Conservation (phyloP, 805 yeast genomes). For the Cyberlindnera maclurae region DNA sequence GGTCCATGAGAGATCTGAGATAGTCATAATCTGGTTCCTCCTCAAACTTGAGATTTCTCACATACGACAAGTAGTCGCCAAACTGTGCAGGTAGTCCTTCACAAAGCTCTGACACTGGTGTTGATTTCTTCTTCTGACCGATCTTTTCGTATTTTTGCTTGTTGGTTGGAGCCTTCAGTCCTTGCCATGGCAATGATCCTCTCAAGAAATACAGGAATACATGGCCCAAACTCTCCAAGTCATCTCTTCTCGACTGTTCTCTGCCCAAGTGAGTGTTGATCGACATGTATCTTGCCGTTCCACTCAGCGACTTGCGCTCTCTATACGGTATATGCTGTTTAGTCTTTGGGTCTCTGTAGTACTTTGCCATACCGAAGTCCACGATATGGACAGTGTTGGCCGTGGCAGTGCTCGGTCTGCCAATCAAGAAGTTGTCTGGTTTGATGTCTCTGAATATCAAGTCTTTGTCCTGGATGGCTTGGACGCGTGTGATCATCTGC, state of each 20-base stretch:
- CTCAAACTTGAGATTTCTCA: slow-evolving; percentile 84
- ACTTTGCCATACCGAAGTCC: slow-evolving; percentile 98
- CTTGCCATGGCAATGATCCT: slow-evolving; percentile 98
- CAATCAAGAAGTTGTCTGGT: slow-evolving; percentile 94
- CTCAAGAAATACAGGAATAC: slow-evolving; percentile 91
- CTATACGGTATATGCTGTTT: slow-evolving; percentile 94
- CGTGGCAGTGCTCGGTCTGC: slow-evolving; percentile 76
- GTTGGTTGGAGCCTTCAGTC: slow-evolving; percentile 95
- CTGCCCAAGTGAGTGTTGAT: slow-evolving; percentile 96
- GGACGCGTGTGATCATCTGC: slow-evolving; percentile 87
- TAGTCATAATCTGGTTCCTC: slow-evolving; percentile 93
- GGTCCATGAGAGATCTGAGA: slow-evolving; percentile 67
- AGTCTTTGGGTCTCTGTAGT: slow-evolving; percentile 93
- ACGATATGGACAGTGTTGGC: slow-evolving; percentile 84
- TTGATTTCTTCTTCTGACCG: slow-evolving; percentile 91
- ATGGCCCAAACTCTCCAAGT: slow-evolving; percentile 92
- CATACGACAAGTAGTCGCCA: slow-evolving; percentile 84
- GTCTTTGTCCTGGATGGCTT: slow-evolving; percentile 81
- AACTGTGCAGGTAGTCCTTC: slow-evolving; percentile 72
- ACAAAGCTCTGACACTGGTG: slow-evolving; percentile 79
- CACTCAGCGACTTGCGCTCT: slow-evolving; percentile 91
- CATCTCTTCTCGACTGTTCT: slow-evolving; percentile 95
- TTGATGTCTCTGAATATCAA: slow-evolving; percentile 94
- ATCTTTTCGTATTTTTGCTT: slow-evolving; percentile 96
- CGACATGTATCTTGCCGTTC: slow-evolving; percentile 98